Base-by-base conservation (phyloP, 345 rosid genomes). In the Gossypium arboreum region DNA sequence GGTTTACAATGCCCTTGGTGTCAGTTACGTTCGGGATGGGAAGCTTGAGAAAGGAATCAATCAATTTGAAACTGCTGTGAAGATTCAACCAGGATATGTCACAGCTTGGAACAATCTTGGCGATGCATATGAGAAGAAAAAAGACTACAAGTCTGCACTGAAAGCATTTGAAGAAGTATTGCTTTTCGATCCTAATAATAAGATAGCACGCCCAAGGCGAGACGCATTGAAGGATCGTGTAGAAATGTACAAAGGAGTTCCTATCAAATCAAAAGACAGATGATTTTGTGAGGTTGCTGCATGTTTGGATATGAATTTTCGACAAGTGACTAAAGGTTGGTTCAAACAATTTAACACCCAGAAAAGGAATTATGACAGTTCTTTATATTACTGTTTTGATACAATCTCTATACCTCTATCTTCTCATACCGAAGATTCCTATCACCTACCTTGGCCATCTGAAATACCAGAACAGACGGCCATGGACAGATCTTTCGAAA, bases 81-180 rank as follows among this genome's bases (percentile, higher is more conserved):
- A 90, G 87, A 75, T 92, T 72, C 98, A 92, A 71, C 98, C 98
- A 0, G 98, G 98, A 61, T 95, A 95, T 69, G 99, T 92, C 69
- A 92, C 94, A 8, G 99, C 98, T 51, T 95, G 98, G 99, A 95
- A 92, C 88, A 92, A 95, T 84, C 98, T 95, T 41, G 99, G 99
- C 8, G 98, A 95, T 77, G 99, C 99, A 24, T 89, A 88, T 34
- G 98, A 92, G 88, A 86, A 92, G 94, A 92, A 88, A 68, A 90
- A 91, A 50, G 96, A 95, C 79, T 76, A 85, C 50, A 87, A 85
- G 27, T 81, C 88, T 62, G 97, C 97, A 17, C 91, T 95, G 50
- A 91, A 78, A 80, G 99, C 98, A n/a, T 95, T 95, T 73, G 98
- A 95, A 79, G 98, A 95, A 86, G 97, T 85, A 51, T 75, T 91